These are phyloP conservation scores for Chlorencoelia australis DNA, from an alignment of 2,329 filamentous ascomycete species.

Conservation along the genomic window DNA sequence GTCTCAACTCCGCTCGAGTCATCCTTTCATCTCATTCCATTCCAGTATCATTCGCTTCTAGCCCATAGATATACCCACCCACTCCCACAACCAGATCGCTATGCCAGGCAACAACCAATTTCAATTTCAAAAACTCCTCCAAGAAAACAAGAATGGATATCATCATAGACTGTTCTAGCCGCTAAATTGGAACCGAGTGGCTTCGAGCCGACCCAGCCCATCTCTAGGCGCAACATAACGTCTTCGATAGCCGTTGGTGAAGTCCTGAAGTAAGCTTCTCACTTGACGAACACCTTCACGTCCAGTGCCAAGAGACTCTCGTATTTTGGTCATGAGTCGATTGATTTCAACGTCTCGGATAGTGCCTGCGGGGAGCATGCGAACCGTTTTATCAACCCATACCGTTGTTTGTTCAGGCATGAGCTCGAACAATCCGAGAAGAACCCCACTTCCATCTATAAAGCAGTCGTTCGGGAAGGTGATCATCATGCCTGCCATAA, in stretches of 20 bases:
- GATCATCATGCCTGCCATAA: constrained; percentile 98
- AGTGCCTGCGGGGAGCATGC: constrained; percentile 72
- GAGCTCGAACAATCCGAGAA: constrained; percentile 81
- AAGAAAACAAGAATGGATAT: background rate
- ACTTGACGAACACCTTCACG: constrained; percentile 60
- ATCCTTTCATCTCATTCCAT: background rate
- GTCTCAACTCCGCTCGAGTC: constrained; percentile 7
- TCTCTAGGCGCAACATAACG: constrained; percentile 93
- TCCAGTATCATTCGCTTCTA: background rate
- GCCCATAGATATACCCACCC: background rate
- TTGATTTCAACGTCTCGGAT: constrained; percentile 73
- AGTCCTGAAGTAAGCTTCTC: constrained; percentile 80
- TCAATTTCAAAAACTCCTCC: background rate
- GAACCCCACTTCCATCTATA: constrained; percentile 84
- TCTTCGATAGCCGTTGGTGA: constrained; percentile 87
- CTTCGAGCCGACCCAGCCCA: constrained; percentile 78
- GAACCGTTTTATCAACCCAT: constrained; percentile 79
- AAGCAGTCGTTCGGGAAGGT: constrained; percentile 95
- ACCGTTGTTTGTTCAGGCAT: constrained; percentile 66
- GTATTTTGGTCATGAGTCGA: constrained; percentile 70
- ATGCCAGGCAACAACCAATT: constrained; percentile 5
- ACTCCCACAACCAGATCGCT: constrained; percentile 3
- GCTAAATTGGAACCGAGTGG: constrained; percentile 72
- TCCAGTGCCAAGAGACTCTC: constrained; percentile 63
- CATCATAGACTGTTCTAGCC: constrained; percentile 12